These are phyloP conservation scores for Rhizopogon vesiculosus DNA, from an alignment of 768 basidiomycete species.

Conservation along the genomic window DNA sequence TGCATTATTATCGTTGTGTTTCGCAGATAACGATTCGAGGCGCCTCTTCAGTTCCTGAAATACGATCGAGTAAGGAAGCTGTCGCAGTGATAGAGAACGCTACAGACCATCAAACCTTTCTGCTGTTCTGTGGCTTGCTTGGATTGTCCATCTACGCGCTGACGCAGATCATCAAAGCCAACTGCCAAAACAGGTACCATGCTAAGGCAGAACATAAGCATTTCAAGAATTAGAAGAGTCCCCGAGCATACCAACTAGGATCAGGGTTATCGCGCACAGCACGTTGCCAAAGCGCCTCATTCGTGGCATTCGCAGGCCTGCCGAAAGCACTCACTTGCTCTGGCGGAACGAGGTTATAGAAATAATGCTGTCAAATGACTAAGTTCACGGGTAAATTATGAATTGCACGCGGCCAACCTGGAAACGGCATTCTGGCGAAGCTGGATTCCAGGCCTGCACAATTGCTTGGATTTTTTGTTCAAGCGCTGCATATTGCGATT, in stretches of 20 bases:
- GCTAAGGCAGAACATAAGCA: slow-evolving; percentile 30
- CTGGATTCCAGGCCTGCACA: slow-evolving; percentile 66
- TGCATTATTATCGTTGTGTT: slow-evolving; percentile 62
- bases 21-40: slow-evolving; percentile 53
- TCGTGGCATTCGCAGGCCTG: slow-evolving; percentile 66
- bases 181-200: slow-evolving; percentile 76
- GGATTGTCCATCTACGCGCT: slow-evolving; percentile 72
- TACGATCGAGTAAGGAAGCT: not conserved
- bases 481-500: slow-evolving; percentile 50
- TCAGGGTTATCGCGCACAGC: slow-evolving; percentile 81
- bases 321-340: slow-evolving; percentile 59
- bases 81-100: not conserved
- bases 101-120: slow-evolving; percentile 53
- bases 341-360: slow-evolving; percentile 82
- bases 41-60: slow-evolving; percentile 63
- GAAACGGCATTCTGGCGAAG: slow-evolving; percentile 68
- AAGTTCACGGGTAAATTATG: not conserved
- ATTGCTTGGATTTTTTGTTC: slow-evolving; percentile 59
- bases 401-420: slow-evolving; percentile 46
- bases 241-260: slow-evolving; percentile 55
- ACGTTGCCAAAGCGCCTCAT: slow-evolving; percentile 73
- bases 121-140: slow-evolving; percentile 62
- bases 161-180: slow-evolving; percentile 78
- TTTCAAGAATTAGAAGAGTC: not conserved
- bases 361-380: slow-evolving; percentile 52